Evolutionary conservation across 2,329 filamentous ascomycete genomes (phyloP), one percentile per base, ranked within the genome.

Genomic region (Phaeosphaeria sp.): DNA sequence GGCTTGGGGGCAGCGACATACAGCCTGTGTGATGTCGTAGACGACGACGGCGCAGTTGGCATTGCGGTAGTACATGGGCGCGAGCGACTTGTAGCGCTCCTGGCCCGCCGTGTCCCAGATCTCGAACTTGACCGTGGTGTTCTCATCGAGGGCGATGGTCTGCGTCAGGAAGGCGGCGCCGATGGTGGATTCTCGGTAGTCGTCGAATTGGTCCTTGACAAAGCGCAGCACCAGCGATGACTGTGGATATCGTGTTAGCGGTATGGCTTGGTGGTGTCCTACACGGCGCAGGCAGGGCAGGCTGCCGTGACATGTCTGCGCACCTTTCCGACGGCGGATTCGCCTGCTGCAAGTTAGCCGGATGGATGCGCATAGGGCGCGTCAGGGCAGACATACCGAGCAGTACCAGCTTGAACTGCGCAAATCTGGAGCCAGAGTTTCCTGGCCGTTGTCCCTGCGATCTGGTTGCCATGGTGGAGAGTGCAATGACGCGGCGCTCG

Each of bases 191-290:
- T 97, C 94, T 81, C 93, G 89, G 84, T 97, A 97, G 80, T 91
- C 89, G 84, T 99, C 95, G 81, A 99, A 99, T 92, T 98, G 95
- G 81, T 99, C 94, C 87, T 99, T 99, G 77, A 99, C 95, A 76
- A 99, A 99, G 81, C 96, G 90, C 76, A 99, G 84, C 56, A 99
- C 95, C 80, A 99, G 90, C 67, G 95, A 99, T 82, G 93, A 97
- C 94, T 97, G 58, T 54, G 57, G 39, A 21, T n/a, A 25, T 33
- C 2, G 46, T 50, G 72, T 77, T 73, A 76, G 74, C 64, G 66
- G 33, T 36, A 44, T 61, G 58, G 63, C 13, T 15, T 13, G 3
- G 25, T 30, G 25, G 5, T 30, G 11, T 30, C 25, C 25, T 30
- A 30, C 25, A 30, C 25, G 68, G 50, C 67, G 72, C 66, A 27